phyloP scores from a whole-genome alignment of 148 eudicot species.

The Tetragonia tetragonoides region DNA sequence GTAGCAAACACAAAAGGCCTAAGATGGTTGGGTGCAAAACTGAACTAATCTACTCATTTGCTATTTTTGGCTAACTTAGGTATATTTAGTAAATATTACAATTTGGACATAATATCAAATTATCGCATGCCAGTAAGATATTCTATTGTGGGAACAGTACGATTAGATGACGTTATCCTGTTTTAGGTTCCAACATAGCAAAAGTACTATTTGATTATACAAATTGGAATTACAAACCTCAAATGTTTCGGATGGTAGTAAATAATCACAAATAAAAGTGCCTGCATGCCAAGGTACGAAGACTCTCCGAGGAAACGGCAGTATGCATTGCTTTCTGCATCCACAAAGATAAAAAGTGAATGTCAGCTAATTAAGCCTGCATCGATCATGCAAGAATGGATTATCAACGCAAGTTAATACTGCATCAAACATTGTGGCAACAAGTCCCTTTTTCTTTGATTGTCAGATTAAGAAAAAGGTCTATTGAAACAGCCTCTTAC shows the following conservation, averaged over 20 bases:
- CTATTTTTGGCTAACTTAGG: too few relatives aligned
- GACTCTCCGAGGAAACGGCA: slow-evolving; percentile 81
- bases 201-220: background rate
- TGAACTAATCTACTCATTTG: too few relatives aligned
- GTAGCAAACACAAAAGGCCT: too few relatives aligned
- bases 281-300: slow-evolving; percentile 86
- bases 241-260: slow-evolving; percentile 68
- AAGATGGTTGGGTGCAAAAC: too few relatives aligned
- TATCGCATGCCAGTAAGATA: too few relatives aligned
- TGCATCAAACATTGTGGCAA: background rate
- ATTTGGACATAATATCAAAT: too few relatives aligned
- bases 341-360: slow-evolving; percentile 14
- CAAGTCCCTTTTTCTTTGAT: background rate
- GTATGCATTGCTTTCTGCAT: slow-evolving; percentile 54
- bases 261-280: slow-evolving; percentile 71
- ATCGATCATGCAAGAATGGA: background rate
- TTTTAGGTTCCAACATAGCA: background rate
- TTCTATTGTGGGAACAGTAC: background rate
- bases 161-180: background rate
- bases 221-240: slow-evolving; percentile 55
- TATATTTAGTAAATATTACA: too few relatives aligned
- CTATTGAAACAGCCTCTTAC: too few relatives aligned
- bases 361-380: background rate
- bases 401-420: background rate
- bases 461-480: background rate